Base-by-base conservation (phyloP, 495 filamentous ascomycete species). In the Xylaria acuta region DNA sequence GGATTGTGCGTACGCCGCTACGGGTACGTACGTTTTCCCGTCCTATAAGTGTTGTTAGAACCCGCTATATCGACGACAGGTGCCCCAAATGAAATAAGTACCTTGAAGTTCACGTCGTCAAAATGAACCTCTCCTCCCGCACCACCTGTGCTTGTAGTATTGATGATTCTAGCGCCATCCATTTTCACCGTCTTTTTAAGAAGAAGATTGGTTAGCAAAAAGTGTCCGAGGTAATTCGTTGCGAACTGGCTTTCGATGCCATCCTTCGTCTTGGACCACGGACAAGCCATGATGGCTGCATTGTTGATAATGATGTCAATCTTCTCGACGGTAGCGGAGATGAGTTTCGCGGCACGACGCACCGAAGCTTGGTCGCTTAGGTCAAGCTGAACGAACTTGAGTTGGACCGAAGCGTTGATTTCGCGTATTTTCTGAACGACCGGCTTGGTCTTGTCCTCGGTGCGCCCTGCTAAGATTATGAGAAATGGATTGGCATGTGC, bases 241-340 rank as follows among this genome's bases (percentile, higher is more conserved):
- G 49, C 49, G 49, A 51, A 51, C n/a, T 51, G 49, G n/a, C n/a
- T 25, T 25, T 51, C 49, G n/a, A 51, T 25, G 49, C 49, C 49
- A n/a, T 51, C 49, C 9, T 25, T 51, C 2, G 49, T 51, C n/a
- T 51, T 51, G 7, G 22, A 22, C 49, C 49, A 51, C 4, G 49
- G 49, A 22, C 49, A 51, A 51, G 49, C 49, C 49, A 51, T 51
- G n/a, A 51, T 51, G n/a, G 49, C 49, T 51, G 49, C 49, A 51
- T 51, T 51, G 49, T 51, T 51, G 49, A 51, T 51, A 22, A 51
- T 25, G n/a, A 51, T 51, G 49, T 51, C 49, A 22, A 51, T 51
- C 49, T 51, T 51, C n/a, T 51, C n/a, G 18, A 51, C 49, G 3
- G 49, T 51, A 11, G n/a, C 49, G 49, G 49, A 51, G 0, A 51